Evolutionary conservation across 805 yeast genomes (phyloP), one percentile per base, ranked within the genome.

Genomic region (Candida endomychidarum): DNA sequence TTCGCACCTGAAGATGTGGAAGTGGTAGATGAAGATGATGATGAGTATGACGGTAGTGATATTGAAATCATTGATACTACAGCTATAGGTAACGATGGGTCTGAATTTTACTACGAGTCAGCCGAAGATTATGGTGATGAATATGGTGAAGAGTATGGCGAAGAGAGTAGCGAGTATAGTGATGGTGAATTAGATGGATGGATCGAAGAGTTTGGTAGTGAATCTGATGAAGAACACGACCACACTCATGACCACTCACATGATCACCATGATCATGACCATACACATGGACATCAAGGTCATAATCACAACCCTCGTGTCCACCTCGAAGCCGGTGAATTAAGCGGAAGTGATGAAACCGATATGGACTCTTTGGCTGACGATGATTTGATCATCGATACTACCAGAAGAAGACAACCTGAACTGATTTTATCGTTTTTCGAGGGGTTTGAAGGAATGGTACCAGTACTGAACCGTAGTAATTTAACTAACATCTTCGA

Each of bases 11-110:
- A 50, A 8, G 57, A 51, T 8, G 46, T 4, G 5, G 37, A 30
- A 3, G 68, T 41, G 62, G 68, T 53, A 34, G 77, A 70, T 8
- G 75, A 66, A 42, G 75, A 60, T 15, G 68, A 60, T 17, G 75
- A 61, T 22, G 76, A 61, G 25, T 36, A 30, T 24, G 32, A 27
- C 32, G 47, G 41, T 20, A 45, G 43, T 34, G 53, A 50, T 34
- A 43, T 46, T 32, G 56, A 52, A 27, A 46, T 50, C 15, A 49
- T 47, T 3, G 55, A 48, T 22, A 52, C 50, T 12, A 50, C 48
- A n/a, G 36, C 39, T 6, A 41, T 41, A 5, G 47, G 45, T 4
- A 33, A 40, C 14, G 52, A 38, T 10, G 39, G 20, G 4, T 36
- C 29, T n/a, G 40, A 41, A 5, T 38, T 24, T 16, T 43, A 35